Evolutionary conservation across 495 filamentous ascomycete species (phyloP), one percentile per base, ranked within the genome.

Genomic region (Bryoglossum gracile): DNA sequence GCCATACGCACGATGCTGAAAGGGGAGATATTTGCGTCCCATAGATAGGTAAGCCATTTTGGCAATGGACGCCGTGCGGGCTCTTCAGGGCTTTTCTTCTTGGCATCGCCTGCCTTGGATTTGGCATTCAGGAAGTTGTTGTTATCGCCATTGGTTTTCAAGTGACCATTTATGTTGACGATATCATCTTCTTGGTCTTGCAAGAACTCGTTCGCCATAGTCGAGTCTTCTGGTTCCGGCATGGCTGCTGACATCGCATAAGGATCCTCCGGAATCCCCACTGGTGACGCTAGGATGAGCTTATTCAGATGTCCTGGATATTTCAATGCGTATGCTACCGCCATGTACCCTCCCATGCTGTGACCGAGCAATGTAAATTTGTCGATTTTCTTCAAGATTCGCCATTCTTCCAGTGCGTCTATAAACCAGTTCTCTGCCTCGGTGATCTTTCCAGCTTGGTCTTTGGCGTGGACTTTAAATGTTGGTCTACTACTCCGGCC

Each of bases 341-440:
- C 86, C 65, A 98, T 81, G 61, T 98, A 98, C 18, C 92, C 92
- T 38, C 92, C 92, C 22, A 98, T 68, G 42, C 86, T 92, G 68
- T 98, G 92, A 34, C 90, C 92, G 10, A 97, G 74, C 16, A 98
- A 71, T 0, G 92, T 97, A 58, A 98, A 95, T 19, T 83, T 82
- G 33, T 98, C 89, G 33, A 97, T 90, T 16, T 88, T 87, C 48
- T 83, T 82, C 54, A 88, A 76, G 35, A 86, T 72, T 32, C 92
- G 81, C 92, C 92, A 98, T 66, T 98, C 92, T 51, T 98, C 92
- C 14, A 98, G 69, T 2, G 94, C 85, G 63, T 98, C 92, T 21
- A 98, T 80, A 56, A 98, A 98, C 89, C 88, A 97, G 45, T 80
- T 80, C 66, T 98, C 92, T 2, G 94, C 90, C 60, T 97, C 92